Base-by-base conservation (phyloP, 2,329 filamentous ascomycete genomes). In the Torrubiella hemipterigena region DNA sequence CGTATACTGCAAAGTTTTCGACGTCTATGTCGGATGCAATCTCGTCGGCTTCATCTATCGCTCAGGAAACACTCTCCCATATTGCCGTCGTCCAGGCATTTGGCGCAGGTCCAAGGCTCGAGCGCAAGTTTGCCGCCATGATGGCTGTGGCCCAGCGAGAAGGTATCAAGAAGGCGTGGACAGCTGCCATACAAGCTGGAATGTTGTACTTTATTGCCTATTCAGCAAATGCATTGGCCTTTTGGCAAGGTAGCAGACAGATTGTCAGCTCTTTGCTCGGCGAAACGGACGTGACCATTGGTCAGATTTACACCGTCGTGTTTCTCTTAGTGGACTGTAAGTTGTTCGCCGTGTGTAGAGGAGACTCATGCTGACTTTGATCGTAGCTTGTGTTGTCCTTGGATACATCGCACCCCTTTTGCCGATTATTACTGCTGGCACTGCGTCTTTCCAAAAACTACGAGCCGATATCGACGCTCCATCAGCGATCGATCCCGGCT, bases 181-280 rank as follows among this genome's bases (percentile, higher is more conserved):
- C 65, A 1, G 60, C 67, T 17, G 77, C 68, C 4, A 49, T 69
- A 0, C 73, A 79, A 44, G 62, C 71, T 7, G 75, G 75, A 8
- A 49, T 69, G 12, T 54, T 81, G 6, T 81, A 78, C 46, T 81
- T 81, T 39, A 69, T 81, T 39, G 72, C 74, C 4, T 81, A 77
- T 40, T 66, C 72, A 3, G 73, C 73, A 6, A 81, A 80, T 46
- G 73, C 72, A 2, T 56, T 81, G 11, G 73, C 76, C 0, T 81
- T 78, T 45, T 81, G 74, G 73, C 67, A 79, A 47, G 77, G 76
- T 29, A 75, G 70, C 38, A 61, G 56, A 21, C 64, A 64, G 31
- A 64, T 65, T 40, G 56, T 57, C 12, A 47, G 54, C 6, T 48
- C 57, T 2, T 50, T 58, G 7, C 47, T 50, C 4, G 52, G 54